Evolutionary conservation across 2,329 filamentous ascomycete species (phyloP).

Genomic region (Talaromyces islandicus): DNA sequence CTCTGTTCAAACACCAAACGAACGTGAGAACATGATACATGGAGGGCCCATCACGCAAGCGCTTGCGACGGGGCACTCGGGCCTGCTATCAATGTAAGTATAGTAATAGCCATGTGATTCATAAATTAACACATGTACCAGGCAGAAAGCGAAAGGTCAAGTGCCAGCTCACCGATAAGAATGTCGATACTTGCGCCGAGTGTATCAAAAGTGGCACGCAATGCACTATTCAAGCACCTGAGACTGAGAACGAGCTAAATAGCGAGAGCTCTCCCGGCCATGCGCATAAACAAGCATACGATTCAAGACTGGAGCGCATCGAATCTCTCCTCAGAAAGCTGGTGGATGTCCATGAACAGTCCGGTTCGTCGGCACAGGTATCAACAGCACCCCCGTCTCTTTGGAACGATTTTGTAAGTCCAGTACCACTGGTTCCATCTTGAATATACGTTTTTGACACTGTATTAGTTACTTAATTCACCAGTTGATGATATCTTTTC

Average conservation of each 20-base stretch:
- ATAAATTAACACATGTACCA: too few species aligned
- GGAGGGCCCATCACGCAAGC: too few species aligned
- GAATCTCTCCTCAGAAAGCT: not conserved
- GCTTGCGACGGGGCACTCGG: too few species aligned
- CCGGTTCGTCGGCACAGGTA: not conserved
- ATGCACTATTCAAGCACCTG: not conserved
- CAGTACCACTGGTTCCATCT: not conserved
- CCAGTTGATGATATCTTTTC: not conserved
- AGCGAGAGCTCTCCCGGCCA: not conserved
- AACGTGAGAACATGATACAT: too few species aligned
- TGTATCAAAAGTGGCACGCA: not conserved
- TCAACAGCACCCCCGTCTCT: not conserved
- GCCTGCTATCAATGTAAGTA: too few species aligned
- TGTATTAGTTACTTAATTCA: not conserved
- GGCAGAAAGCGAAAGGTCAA: too few species aligned
- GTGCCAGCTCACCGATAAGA: too few species aligned
- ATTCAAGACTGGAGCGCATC: not conserved
- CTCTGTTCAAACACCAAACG: too few species aligned
- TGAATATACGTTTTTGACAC: not conserved
- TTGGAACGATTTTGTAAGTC: not conserved
- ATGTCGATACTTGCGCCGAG: too few species aligned
- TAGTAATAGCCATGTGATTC: too few species aligned
- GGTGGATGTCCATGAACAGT: not conserved
- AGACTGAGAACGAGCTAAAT: not conserved
- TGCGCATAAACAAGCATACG: not conserved